Evolutionary conservation across 2,329 filamentous ascomycete genomes (phyloP).

Genomic region (Alternaria sp.): DNA sequence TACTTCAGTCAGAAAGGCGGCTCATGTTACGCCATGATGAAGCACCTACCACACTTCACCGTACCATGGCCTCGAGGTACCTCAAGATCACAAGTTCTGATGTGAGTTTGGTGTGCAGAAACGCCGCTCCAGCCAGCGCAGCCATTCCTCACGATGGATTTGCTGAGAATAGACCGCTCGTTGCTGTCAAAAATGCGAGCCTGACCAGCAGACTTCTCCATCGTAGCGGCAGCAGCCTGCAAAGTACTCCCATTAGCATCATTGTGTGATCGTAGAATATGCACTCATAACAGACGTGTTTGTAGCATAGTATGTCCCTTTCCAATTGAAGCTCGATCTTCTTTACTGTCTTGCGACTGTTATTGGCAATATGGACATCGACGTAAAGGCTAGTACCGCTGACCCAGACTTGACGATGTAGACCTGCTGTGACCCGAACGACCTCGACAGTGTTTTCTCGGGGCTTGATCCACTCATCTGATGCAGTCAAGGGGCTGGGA

Average conservation of each 20-base stretch:
- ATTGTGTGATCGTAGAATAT: background rate
- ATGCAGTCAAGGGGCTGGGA: constrained; percentile 61
- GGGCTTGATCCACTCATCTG: constrained; percentile 57
- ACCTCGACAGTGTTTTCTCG: constrained; percentile 54
- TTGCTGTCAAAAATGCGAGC: constrained; percentile 63
- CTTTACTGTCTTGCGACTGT: constrained; percentile 59
- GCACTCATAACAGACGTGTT: constrained; percentile 52
- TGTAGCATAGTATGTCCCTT: constrained; percentile 61
- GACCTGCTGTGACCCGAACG: constrained; percentile 60
- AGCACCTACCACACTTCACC: constrained; percentile 56
- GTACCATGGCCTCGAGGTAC: constrained; percentile 62
- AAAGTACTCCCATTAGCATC: constrained; percentile 31
- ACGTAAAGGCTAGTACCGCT: constrained; percentile 65
- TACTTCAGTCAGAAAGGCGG: constrained; percentile 22
- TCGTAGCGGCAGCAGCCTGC: constrained; percentile 59
- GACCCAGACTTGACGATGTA: constrained; percentile 68
- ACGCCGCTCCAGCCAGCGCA: constrained; percentile 59
- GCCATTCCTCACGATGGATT: constrained; percentile 55
- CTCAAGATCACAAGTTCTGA: constrained; percentile 60
- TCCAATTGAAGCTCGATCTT: constrained; percentile 63
- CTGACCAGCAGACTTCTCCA: constrained; percentile 60
- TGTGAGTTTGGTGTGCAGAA: constrained; percentile 55
- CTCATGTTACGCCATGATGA: background rate
- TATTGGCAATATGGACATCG: constrained; percentile 62
- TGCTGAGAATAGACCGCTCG: constrained; percentile 59